Evolutionary conservation across 805 yeast species (phyloP), one percentile per base, ranked within the genome.

Genomic region (Yarrowia sp.): DNA sequence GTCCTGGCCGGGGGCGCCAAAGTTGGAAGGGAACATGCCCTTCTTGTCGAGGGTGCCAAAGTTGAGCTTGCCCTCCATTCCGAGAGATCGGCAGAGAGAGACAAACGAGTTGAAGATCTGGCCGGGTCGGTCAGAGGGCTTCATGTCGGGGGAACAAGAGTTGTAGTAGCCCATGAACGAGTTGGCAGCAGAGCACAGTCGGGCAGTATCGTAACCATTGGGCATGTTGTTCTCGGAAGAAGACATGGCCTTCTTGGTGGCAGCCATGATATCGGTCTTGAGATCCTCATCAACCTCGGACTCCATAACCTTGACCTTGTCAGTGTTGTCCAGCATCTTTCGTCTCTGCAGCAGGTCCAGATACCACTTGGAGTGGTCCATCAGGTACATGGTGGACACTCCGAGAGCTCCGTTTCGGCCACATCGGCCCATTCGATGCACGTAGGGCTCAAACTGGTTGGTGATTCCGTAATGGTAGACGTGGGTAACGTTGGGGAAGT

Each of bases 401-500:
- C 98, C 98, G 28, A 80, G 78, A 66, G 83, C 82, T 65, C 97
- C 97, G 65, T 92, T 96, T 78, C 98, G 86, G 47, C 96, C 98
- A 14, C 98, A 93, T 81, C 98, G 87, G 67, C 98, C 98, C 72
- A 93, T 87, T 76, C 96, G 87, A 77, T 93, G 98, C 66, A 92
- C 85, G 74, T 92, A 92, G 68, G 88, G 87, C n/a, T 92, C 84
- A 28, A 85, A 76, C 66, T 87, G 90, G 53, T 81, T 77, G 67
- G 95, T 90, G n/a, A 86, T 81, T 69, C 93, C 89, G 64, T 90
- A 75, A 78, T 93, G 98, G 70, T 89, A 78, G 62, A 93, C 98
- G 73, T 90, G 90, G 31, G 91, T 77, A 33, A 93, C 96, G 70
- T 85, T 84, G 65, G 92, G 95, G 82, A 93, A 90, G 79, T 93